phyloP scores from a whole-genome alignment of 106 monocot species.

The Dendrobium huoshanense region DNA sequence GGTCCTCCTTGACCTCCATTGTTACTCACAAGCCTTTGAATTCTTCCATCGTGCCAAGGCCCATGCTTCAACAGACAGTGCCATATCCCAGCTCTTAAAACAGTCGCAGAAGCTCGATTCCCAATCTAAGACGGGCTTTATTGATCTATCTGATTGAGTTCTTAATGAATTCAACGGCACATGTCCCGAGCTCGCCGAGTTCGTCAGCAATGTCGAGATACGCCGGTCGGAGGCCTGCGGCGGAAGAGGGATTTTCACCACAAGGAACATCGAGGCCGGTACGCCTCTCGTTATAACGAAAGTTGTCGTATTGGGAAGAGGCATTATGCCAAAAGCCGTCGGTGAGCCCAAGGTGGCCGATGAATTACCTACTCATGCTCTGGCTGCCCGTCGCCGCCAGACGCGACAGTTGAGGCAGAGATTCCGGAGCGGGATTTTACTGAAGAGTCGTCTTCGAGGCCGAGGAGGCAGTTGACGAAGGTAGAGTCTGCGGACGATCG shows the following conservation, averaged over 20 bases:
- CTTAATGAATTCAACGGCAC: conserved; percentile 41
- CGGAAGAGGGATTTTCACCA: conserved; percentile 69
- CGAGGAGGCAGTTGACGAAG: conserved; percentile 83
- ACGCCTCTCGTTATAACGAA: conserved; percentile 54
- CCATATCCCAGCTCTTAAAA: conserved; percentile 26
- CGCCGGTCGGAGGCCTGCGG: conserved; percentile 28
- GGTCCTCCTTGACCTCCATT: conserved; percentile 42
- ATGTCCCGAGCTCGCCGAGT: conserved; percentile 73
- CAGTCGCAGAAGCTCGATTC: conserved; percentile 46
- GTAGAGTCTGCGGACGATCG: conserved; percentile 44
- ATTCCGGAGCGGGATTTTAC: conserved; percentile 17
- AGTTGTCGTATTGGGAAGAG: conserved; percentile 63
- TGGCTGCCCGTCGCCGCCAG: not conserved
- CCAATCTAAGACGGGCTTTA: conserved; percentile 50
- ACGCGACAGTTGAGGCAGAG: not conserved
- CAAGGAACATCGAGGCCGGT: conserved; percentile 58
- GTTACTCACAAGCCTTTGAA: conserved; percentile 46
- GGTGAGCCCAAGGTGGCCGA: conserved; percentile 19
- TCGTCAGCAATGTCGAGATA: conserved; percentile 69
- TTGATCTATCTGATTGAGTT: conserved; percentile 81
- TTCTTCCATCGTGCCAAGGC: conserved; percentile 40
- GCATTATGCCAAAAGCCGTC: conserved; percentile 36
- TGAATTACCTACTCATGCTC: conserved; percentile 17
- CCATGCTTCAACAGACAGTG: not conserved
- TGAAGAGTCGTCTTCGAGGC: conserved; percentile 58